These are phyloP conservation scores for Aspergillus pseudotamarii DNA, from an alignment of 2,329 filamentous ascomycete species.

Conservation along the genomic window DNA sequence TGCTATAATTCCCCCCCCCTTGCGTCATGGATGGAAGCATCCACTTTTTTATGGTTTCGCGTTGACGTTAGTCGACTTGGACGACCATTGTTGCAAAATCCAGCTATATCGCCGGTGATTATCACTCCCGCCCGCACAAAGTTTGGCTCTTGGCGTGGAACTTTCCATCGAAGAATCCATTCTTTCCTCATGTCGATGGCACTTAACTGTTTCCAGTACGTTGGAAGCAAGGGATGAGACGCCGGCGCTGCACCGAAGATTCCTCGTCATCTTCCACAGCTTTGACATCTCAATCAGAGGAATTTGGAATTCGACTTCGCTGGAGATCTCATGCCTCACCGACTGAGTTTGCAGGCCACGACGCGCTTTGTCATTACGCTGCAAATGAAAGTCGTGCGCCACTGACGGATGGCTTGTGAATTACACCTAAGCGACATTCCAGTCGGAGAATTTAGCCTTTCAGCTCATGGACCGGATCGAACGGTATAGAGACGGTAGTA, in stretches of 20 bases:
- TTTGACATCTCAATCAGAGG: background rate
- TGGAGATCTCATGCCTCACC: background rate
- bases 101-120: background rate
- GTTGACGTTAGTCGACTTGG: background rate
- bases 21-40: background rate
- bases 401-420: background rate
- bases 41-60: background rate
- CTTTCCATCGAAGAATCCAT: constrained; percentile 2
- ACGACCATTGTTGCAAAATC: background rate
- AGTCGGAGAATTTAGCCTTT: background rate
- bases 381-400: background rate
- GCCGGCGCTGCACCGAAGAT: background rate
- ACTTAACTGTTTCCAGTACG: background rate
- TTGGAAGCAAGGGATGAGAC: background rate
- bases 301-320: background rate
- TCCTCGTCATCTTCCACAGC: background rate
- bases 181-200: background rate
- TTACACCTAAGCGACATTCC: background rate
- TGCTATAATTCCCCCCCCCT: background rate
- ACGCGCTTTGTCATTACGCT: background rate
- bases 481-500: background rate
- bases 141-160: constrained; percentile 4
- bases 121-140: background rate
- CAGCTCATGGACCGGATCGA: background rate
- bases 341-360: background rate